These are phyloP conservation scores for Lenwebbia sp. DNA, from an alignment of 345 rosid genomes.

Conservation along the genomic window DNA sequence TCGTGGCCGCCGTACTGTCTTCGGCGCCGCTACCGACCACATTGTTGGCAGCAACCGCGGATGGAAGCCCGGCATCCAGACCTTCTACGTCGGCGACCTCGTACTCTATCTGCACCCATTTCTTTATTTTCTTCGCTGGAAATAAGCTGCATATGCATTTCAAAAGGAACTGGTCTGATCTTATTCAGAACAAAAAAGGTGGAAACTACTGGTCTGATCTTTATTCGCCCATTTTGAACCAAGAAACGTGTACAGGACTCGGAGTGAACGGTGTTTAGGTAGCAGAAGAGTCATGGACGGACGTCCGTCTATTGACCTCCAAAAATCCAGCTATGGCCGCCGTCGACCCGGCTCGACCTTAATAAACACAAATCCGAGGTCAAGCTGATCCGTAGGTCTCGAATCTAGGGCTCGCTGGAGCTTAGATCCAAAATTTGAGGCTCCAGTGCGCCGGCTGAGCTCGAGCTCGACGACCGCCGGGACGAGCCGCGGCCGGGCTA, in stretches of 20 bases:
- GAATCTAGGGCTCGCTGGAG: background rate
- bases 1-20: background rate
- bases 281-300: background rate
- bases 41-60: no score
- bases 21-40: no score
- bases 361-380: background rate
- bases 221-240: background rate
- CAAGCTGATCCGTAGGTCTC: background rate
- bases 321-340: accelerated
- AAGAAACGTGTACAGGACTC: background rate
- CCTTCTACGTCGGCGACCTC: background rate
- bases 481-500: accelerated
- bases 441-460: accelerated
- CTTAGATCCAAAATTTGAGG: background rate
- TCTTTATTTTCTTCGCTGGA: no score
- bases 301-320: background rate
- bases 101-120: background rate
- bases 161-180: background rate
- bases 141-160: background rate
- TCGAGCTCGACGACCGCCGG: accelerated
- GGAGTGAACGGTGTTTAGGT: accelerated
- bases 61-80: background rate
- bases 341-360: background rate
- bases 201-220: background rate
- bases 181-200: background rate